These are phyloP conservation scores for Penicillium taxi DNA, from an alignment of 495 filamentous ascomycete genomes.

Conservation along the genomic window DNA sequence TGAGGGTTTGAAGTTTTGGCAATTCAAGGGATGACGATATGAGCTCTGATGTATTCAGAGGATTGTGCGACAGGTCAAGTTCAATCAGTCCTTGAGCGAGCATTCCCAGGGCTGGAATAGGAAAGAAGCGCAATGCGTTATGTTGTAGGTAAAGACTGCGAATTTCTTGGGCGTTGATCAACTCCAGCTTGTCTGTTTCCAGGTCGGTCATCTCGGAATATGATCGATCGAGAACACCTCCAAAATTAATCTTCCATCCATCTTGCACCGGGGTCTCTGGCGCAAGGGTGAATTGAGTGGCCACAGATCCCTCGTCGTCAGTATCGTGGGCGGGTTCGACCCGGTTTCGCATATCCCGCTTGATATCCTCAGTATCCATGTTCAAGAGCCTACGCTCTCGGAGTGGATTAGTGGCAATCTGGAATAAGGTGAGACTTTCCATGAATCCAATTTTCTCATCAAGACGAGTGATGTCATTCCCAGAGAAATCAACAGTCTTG, in stretches of 20 bases:
- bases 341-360: conserved; percentile 61
- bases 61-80: conserved; percentile 75
- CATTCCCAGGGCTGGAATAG: conserved; percentile 52
- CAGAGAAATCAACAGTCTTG: conserved; percentile 69
- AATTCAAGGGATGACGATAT: conserved; percentile 52
- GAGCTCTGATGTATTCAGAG: conserved; percentile 55
- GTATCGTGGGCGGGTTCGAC: conserved; percentile 51
- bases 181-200: conserved; percentile 36
- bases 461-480: conserved; percentile 69
- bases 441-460: conserved; percentile 74
- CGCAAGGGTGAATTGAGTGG: conserved; percentile 40
- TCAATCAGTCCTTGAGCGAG: conserved; percentile 61
- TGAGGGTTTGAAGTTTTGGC: conserved; percentile 66
- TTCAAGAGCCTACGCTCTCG: conserved; percentile 75
- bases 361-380: conserved; percentile 74
- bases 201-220: conserved; percentile 50
- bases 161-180: conserved; percentile 39
- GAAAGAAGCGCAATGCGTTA: conserved; percentile 65
- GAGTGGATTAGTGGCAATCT: conserved; percentile 77
- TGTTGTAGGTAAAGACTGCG: conserved; percentile 60
- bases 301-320: conserved; percentile 37
- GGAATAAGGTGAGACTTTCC: conserved; percentile 64
- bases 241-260: conserved; percentile 57
- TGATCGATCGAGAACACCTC: conserved; percentile 66
- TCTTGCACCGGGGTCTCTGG: conserved; percentile 31